These are phyloP conservation scores for Leptosphaerulina australis DNA, from an alignment of 2,329 filamentous ascomycete species.

Conservation along the genomic window DNA sequence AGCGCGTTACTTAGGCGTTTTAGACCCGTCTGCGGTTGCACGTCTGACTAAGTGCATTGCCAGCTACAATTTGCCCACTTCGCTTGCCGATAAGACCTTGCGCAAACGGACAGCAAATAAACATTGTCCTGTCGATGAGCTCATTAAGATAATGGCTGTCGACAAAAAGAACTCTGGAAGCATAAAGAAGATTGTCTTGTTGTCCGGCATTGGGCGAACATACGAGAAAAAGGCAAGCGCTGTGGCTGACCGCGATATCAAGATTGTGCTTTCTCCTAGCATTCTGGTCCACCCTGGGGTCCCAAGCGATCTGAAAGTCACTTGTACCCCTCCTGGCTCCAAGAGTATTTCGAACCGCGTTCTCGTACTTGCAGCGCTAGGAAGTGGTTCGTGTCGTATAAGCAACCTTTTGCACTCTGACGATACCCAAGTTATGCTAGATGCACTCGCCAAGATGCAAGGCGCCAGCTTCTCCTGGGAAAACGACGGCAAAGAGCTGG, in stretches of 20 bases:
- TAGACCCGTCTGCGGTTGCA: slow-evolving; percentile 86
- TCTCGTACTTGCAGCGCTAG: slow-evolving; percentile 89
- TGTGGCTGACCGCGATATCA: slow-evolving; percentile 84
- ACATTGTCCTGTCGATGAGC: slow-evolving; percentile 80
- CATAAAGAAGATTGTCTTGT: slow-evolving; percentile 93
- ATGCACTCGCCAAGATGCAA: slow-evolving; percentile 81
- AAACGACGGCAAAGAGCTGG: slow-evolving; percentile 87
- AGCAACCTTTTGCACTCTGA: slow-evolving; percentile 94
- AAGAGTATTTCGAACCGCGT: slow-evolving; percentile 98
- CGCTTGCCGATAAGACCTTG: slow-evolving; percentile 81
- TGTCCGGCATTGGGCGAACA: slow-evolving; percentile 88
- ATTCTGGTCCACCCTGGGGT: slow-evolving; percentile 76
- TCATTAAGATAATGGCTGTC: slow-evolving; percentile 92
- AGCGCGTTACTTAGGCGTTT: slow-evolving; percentile 82
- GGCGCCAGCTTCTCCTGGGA: slow-evolving; percentile 94
- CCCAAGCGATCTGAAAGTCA: slow-evolving; percentile 67
- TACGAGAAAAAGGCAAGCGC: slow-evolving; percentile 86
- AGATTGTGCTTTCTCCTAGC: slow-evolving; percentile 80
- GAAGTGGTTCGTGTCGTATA: slow-evolving; percentile 82
- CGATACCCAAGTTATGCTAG: slow-evolving; percentile 96
- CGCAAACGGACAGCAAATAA: slow-evolving; percentile 84
- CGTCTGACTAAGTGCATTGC: slow-evolving; percentile 90
- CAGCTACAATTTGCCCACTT: slow-evolving; percentile 89
- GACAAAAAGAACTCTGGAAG: slow-evolving; percentile 98
- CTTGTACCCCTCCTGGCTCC: slow-evolving; percentile 88